phyloP scores from a whole-genome alignment of 352 stramenopile genomes.

The Pythium apleroticum region DNA sequence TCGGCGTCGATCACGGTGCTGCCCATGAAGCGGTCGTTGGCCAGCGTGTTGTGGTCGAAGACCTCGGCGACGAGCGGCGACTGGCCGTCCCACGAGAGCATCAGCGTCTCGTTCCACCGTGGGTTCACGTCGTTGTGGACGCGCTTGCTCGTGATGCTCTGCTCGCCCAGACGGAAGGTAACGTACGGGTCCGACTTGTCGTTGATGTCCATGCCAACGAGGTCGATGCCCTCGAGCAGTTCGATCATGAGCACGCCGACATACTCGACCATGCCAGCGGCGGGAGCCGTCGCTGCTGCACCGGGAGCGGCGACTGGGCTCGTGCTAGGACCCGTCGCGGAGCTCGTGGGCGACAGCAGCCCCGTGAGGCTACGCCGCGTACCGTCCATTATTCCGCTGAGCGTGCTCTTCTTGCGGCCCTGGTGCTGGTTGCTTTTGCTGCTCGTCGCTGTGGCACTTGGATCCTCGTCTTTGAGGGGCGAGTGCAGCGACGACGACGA shows the following conservation, averaged over 20 bases:
- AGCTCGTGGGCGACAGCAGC: constrained; percentile 12
- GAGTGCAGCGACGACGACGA: constrained; percentile 53
- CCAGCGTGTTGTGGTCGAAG: constrained; percentile 73
- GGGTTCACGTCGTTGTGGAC: constrained; percentile 73
- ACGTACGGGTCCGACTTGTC: constrained; percentile 84
- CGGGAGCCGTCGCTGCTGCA: neutral
- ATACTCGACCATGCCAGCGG: constrained; percentile 77
- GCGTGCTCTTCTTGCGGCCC: constrained; percentile 24
- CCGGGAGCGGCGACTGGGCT: neutral
- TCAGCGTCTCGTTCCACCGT: constrained; percentile 63
- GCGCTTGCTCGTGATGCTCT: constrained; percentile 64
- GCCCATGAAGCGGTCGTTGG: constrained; percentile 66
- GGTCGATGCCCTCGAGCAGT: constrained; percentile 56
- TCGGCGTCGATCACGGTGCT: constrained; percentile 45
- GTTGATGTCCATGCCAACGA: constrained; percentile 73
- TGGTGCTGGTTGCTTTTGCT: neutral
- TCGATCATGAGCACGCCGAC: constrained; percentile 76
- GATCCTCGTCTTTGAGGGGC: constrained; percentile 16
- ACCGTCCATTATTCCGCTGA: constrained; percentile 15
- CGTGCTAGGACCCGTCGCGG: neutral
- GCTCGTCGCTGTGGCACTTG: too few relatives aligned
- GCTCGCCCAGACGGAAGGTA: constrained; percentile 67
- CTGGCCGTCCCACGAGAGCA: constrained; percentile 78
- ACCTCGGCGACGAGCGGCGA: constrained; percentile 68
- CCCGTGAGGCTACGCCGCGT: constrained; percentile 19